These are phyloP conservation scores for Schizochytrium sp. DNA, from an alignment of 108 stramenopile genomes.

Conservation along the genomic window DNA sequence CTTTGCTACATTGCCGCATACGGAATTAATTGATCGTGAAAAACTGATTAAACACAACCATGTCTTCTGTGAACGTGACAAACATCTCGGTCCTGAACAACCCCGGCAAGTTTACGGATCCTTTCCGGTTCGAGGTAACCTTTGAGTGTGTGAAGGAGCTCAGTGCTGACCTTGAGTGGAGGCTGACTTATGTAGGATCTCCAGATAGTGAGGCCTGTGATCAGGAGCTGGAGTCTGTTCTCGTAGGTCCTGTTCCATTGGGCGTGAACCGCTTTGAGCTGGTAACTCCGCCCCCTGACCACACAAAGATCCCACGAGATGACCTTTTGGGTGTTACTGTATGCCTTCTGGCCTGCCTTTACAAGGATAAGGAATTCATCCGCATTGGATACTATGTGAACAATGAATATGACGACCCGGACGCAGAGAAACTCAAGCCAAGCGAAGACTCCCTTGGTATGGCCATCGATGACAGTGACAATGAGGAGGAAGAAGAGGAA, in stretches of 20 bases:
- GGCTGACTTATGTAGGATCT: conserved; percentile 95
- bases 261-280: conserved; percentile 92
- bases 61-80: conserved; percentile 71
- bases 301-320: conserved; percentile 80
- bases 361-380: conserved; percentile 93
- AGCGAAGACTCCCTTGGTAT: conserved; percentile 54
- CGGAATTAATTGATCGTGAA: no score
- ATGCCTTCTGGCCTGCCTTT: conserved; percentile 93
- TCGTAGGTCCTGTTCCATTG: conserved; percentile 96
- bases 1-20: no score
- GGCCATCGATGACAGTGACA: conserved; percentile 19
- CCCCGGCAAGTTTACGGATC: conserved; percentile 88
- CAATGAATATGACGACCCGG: conserved; percentile 85
- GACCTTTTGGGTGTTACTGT: conserved; percentile 98
- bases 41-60: background rate
- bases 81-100: conserved; percentile 90
- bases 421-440: background rate
- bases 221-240: conserved; percentile 93
- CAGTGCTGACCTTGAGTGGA: conserved; percentile 87
- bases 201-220: conserved; percentile 89
- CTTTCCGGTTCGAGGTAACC: conserved; percentile 98
- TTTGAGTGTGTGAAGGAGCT: conserved; percentile 95
- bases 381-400: conserved; percentile 99
- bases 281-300: conserved; percentile 88
- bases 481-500: background rate